Percentiles rank a stretch among this genome's conserved stretches.
These are phyloP conservation scores for Microthlaspi erraticum DNA, from an alignment of 345 rosid species.

Conservation along the genomic window DNA sequence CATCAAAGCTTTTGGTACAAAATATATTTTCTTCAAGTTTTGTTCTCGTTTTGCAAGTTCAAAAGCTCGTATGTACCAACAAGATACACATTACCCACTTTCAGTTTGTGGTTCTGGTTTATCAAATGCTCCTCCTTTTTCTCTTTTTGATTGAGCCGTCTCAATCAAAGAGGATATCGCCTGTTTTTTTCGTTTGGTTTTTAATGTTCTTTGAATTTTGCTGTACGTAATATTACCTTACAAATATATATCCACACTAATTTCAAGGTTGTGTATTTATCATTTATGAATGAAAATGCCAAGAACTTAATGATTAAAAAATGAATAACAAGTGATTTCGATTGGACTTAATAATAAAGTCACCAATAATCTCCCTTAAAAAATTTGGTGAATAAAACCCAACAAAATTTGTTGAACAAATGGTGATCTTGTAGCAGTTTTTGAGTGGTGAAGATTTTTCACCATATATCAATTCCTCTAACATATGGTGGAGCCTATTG, in stretches of 20 bases:
- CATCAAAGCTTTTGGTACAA: constrained; percentile 8
- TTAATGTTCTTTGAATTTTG: neutral
- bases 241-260: neutral
- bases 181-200: neutral
- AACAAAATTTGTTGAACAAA: too few relatives aligned
- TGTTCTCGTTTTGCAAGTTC: neutral
- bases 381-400: too few relatives aligned
- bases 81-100: neutral
- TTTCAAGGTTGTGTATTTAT: neutral
- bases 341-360: too few relatives aligned
- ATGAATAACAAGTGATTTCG: too few relatives aligned
- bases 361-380: too few relatives aligned
- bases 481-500: too few relatives aligned
- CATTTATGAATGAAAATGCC: neutral
- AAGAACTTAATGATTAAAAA: too few relatives aligned
- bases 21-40: constrained; percentile 8
- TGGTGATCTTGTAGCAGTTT: too few relatives aligned
- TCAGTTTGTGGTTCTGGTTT: neutral
- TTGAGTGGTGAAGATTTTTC: too few relatives aligned
- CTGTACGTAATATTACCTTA: neutral
- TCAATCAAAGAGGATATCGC: neutral
- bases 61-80: constrained; percentile 21
- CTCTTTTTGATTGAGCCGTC: neutral
- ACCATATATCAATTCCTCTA: too few relatives aligned
- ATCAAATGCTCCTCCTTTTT: neutral